phyloP scores from a whole-genome alignment of 164 flowering plant species.

The Berberis thunbergii region DNA sequence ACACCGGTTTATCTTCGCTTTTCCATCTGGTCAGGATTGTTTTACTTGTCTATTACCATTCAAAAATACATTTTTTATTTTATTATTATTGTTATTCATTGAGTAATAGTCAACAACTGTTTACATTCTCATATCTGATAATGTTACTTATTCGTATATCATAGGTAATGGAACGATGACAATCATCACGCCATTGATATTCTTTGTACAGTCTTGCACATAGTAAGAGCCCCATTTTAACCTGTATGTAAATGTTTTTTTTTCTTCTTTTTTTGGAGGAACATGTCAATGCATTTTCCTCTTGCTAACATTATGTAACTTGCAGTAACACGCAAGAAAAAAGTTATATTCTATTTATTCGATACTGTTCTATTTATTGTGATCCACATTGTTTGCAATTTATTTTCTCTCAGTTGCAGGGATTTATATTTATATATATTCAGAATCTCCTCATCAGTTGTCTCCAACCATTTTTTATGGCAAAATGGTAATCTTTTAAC shows the following conservation, averaged over 20 bases:
- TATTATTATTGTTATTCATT: too few species aligned
- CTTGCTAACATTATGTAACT: background rate
- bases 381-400: background rate
- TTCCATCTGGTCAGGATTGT: too few species aligned
- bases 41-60: too few species aligned
- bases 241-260: background rate
- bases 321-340: background rate
- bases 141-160: background rate
- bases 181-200: background rate
- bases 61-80: too few species aligned
- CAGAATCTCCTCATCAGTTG: too few species aligned
- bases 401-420: background rate
- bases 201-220: conserved; percentile 3
- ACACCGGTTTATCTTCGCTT: too few species aligned
- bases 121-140: background rate
- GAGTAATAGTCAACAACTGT: too few species aligned
- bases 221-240: background rate
- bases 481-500: too few species aligned
- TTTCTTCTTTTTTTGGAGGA: background rate
- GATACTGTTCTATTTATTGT: too few species aligned
- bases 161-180: conserved; percentile 1
- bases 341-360: background rate
- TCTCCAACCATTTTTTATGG: too few species aligned
- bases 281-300: background rate
- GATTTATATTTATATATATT: background rate